These are phyloP conservation scores for Neonectria hederae DNA, from an alignment of 2,329 filamentous ascomycete species.

Conservation along the genomic window DNA sequence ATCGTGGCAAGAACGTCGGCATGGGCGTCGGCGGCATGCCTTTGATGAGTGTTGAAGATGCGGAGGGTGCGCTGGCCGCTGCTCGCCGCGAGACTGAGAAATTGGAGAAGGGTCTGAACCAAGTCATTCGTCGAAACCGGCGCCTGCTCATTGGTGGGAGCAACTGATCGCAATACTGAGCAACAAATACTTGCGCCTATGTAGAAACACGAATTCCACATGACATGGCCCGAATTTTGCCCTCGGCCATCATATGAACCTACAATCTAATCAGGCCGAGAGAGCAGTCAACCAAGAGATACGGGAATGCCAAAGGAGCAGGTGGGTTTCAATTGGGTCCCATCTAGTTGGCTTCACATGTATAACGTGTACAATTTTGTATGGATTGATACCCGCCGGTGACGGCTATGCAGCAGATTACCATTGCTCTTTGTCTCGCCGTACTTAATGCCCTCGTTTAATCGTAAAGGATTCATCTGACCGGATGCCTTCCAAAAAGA, in stretches of 20 bases:
- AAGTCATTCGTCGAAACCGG: constrained; percentile 68
- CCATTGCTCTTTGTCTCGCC: neutral
- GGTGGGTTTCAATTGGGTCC: neutral
- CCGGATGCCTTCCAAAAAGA: neutral
- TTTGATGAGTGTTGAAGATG: constrained; percentile 70
- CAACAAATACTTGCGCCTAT: neutral
- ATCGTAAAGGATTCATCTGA: neutral
- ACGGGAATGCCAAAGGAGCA: neutral
- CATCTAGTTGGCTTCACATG: neutral
- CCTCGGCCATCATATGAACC: no score
- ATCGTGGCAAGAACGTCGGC: constrained; percentile 44
- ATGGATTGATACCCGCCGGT: neutral
- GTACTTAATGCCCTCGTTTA: neutral
- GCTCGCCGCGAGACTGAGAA: constrained; percentile 69
- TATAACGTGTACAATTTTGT: neutral
- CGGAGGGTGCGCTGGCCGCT: constrained; percentile 63
- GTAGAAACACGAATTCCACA: neutral
- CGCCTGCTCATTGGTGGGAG: constrained; percentile 57
- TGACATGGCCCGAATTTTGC: neutral
- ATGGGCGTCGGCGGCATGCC: constrained; percentile 56
- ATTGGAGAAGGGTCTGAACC: constrained; percentile 69
- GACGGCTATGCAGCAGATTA: neutral
- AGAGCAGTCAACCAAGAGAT: neutral
- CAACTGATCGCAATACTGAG: constrained; percentile 28
- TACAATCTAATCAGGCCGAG: neutral